Base-by-base conservation (phyloP, 2,329 filamentous ascomycete genomes). In the Botrytis fabae region DNA sequence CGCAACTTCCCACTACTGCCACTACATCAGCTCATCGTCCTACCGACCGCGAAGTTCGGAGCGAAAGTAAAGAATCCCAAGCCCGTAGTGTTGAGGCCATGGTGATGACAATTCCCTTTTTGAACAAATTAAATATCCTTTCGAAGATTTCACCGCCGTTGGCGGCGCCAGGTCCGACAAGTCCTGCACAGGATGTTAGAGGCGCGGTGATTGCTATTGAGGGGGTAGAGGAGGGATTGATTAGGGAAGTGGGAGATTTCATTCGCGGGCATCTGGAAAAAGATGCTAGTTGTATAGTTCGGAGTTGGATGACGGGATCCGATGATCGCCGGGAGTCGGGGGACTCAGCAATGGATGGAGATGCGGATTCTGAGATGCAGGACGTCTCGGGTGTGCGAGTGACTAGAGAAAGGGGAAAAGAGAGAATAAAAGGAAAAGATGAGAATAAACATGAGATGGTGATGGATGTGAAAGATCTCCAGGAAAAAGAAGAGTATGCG, bases 141-240 rank as follows among this genome's bases (percentile, higher is more conserved):
- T 86, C 89, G 25, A 90, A 90, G 75, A 93, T 98, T 76, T 92
- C 92, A 63, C 92, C 91, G 38, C 90, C 93, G 0, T 84, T 93
- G 22, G 82, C 83, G 9, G 77, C 83, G 25, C 79, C 83, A 1
- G 78, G 80, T 8, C 80, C 82, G 61, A 70, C 78, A 51, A 77
- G 81, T 78, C 72, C 82, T 70, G 70, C 78, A 38, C 80, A 82
- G 74, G 82, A 85, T 77, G 84, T 85, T 10, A 88, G 94, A n/a
- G 95, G 95, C 0, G 89, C 92, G 0, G 88, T 98, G 54, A 91
- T 98, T 75, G 92, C 93, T 0, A 84, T 98, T 42, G 95, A 98
- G 81, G 95, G 95, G 0, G 86, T 91, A 28, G 88, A 91, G 73
- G 76, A 80, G 10, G 78, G 79, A n/a, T 77, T 88, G 35, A 79